A percentile compares a stretch with the other conserved stretches of the same genome.
phyloP scores from a whole-genome alignment of 2,329 filamentous ascomycete species.

The Neofusicoccum cordaticola region DNA sequence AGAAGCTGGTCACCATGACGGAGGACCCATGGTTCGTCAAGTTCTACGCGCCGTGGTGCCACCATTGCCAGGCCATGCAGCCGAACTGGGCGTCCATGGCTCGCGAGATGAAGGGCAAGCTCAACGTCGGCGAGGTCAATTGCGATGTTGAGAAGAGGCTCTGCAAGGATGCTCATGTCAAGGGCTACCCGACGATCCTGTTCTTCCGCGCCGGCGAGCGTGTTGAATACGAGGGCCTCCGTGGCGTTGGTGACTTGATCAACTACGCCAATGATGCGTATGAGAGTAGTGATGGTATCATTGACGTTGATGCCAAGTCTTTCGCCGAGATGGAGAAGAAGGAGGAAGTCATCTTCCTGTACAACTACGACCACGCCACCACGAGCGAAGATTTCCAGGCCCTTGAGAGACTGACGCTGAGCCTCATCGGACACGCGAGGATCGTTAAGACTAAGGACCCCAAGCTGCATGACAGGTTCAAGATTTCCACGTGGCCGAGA shows the following conservation, averaged over 20 bases:
- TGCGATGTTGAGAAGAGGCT: conserved; percentile 81
- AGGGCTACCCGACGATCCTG: conserved; percentile 81
- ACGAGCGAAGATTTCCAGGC: conserved; percentile 88
- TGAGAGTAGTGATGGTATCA: conserved; percentile 71
- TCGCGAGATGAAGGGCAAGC: conserved; percentile 82
- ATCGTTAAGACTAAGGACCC: conserved; percentile 87
- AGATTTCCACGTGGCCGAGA: conserved; percentile 96
- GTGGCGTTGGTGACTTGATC: conserved; percentile 86
- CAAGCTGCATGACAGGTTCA: conserved; percentile 75
- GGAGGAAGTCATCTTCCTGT: conserved; percentile 93
- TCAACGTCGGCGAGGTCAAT: conserved; percentile 95
- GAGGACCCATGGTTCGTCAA: conserved; percentile 97
- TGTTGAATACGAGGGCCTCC: conserved; percentile 87
- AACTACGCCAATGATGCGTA: conserved; percentile 84
- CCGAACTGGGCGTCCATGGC: conserved; percentile 87
- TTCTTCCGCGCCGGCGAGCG: conserved; percentile 92
- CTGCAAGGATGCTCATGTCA: conserved; percentile 85
- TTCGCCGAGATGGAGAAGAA: conserved; percentile 85
- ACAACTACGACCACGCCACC: conserved; percentile 96
- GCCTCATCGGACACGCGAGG: conserved; percentile 85
- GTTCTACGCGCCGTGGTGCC: conserved; percentile 97
- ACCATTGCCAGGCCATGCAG: conserved; percentile 89
- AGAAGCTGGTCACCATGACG: conserved; percentile 78
- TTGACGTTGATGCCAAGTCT: conserved; percentile 71
- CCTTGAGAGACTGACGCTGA: conserved; percentile 80